phyloP scores from a whole-genome alignment of 805 yeast species.

The Myxozyma vanderwaltii region DNA sequence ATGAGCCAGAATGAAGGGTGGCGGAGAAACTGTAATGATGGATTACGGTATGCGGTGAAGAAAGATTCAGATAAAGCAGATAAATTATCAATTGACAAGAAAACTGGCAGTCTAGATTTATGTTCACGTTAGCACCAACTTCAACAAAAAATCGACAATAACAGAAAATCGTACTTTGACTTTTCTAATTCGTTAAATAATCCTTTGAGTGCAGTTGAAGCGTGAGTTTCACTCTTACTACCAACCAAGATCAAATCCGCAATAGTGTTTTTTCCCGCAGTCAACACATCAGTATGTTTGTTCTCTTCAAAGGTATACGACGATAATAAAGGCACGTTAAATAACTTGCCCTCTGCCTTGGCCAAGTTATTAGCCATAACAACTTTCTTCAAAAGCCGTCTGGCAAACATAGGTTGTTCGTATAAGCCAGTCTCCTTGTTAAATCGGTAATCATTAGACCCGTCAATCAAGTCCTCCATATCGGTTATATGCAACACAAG shows the following conservation, averaged over 20 bases:
- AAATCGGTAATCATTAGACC: constrained; percentile 9
- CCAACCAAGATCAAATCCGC: constrained; percentile 9
- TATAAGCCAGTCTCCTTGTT: constrained; percentile 9
- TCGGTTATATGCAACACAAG: constrained; percentile 26
- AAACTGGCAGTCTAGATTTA: constrained; percentile 16
- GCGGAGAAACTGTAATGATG: constrained; percentile 4
- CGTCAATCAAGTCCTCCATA: constrained; percentile 25
- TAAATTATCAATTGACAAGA: constrained; percentile 26
- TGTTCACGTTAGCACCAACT: background rate
- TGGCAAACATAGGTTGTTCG: constrained; percentile 29
- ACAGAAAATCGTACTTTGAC: background rate
- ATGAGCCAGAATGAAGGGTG: constrained; percentile 16
- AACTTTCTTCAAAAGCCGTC: constrained; percentile 11
- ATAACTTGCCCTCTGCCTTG: background rate
- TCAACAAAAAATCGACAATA: background rate
- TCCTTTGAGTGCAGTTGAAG: constrained; percentile 17
- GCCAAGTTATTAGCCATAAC: background rate
- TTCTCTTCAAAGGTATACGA: constrained; percentile 4
- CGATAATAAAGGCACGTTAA: background rate
- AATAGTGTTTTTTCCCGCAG: constrained; percentile 12
- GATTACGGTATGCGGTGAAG: constrained; percentile 14
- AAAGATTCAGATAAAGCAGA: constrained; percentile 17
- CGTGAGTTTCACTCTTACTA: constrained; percentile 2
- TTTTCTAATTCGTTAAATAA: constrained; percentile 17
- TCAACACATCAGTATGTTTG: background rate